Evolutionary conservation across 257 asterid species (phyloP), one percentile per base, ranked within the genome.

Genomic region (Penstemon newberryi): DNA sequence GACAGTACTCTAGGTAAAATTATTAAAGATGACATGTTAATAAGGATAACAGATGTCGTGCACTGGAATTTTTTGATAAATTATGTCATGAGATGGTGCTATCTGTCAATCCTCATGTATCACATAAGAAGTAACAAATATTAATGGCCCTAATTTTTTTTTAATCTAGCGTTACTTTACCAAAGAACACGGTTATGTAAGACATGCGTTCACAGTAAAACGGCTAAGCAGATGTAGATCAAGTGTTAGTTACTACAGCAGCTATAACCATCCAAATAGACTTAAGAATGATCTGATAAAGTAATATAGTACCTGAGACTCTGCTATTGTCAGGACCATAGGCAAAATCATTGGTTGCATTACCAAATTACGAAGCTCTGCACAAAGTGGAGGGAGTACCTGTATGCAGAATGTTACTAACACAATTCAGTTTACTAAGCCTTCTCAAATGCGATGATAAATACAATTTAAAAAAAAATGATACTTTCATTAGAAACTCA

Each of bases 321-420:
- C 96, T 4, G 99, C 99, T 69, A 94, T 91, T 39, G 99, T 94
- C 77, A 94, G 78, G 78, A 94, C 99, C 99, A 94, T 94, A 55
- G 99, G 99, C 73, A 94, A 86, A 83, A 94, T 94, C 92, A 94
- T 86, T 46, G 97, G 96, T 70, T 94, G 99, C 99, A 94, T 91
- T 15, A 94, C 99, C 93, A 94, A 64, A 80, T 94, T 94, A 33
- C 99, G 85, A 43, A 94, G 99, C 85, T 94, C 99, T 11, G 99
- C 95, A 73, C 97, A 91, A 70, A 94, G 96, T 52, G 99, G 99
- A 64, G 99, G 99, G 75, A 94, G 99, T 82, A 94, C 99, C 99
- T 94, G 86, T 56, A 76, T 55, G 58, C 63, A 78, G 56, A 74
- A 70, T 44, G 54, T 70, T 52, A 65, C 66, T 51, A 53, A 37